phyloP scores from a whole-genome alignment of 2,329 filamentous ascomycete species.

The Ophiostoma sp. region DNA sequence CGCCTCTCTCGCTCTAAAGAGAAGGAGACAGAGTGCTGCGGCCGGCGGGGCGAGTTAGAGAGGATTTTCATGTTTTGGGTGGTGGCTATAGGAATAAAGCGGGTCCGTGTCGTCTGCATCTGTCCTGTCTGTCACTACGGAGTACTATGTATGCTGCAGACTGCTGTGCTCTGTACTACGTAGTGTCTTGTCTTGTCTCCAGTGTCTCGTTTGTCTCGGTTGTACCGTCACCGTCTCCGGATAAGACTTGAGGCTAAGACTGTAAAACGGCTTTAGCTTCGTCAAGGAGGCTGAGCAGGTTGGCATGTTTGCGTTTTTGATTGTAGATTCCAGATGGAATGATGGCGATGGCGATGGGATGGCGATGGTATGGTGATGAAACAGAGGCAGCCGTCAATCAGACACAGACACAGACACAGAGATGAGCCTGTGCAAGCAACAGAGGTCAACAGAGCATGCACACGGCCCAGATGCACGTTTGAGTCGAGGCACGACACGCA shows the following conservation, averaged over 20 bases:
- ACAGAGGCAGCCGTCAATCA: neutral
- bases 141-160: no score
- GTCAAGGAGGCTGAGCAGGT: conserved; percentile 13
- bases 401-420: neutral
- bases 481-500: neutral
- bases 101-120: neutral
- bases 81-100: conserved; percentile 2
- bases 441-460: neutral
- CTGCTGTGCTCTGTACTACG: no score
- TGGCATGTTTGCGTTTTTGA: neutral
- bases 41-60: conserved; percentile 8
- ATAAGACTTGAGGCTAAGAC: conserved; percentile 4
- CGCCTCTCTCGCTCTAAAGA: neutral
- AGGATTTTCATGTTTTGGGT: neutral
- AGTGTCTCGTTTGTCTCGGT: no score
- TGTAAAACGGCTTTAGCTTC: neutral
- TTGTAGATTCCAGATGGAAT: neutral
- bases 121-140: neutral
- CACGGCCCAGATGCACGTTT: neutral
- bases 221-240: neutral
- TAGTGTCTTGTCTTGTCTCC: neutral
- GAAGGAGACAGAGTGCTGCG: neutral
- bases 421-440: no score
- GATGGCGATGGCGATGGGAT: neutral
- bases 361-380: neutral